Evolutionary conservation across 345 rosid genomes (phyloP), one percentile per base, ranked within the genome.

Genomic region (Murraya koenigii): DNA sequence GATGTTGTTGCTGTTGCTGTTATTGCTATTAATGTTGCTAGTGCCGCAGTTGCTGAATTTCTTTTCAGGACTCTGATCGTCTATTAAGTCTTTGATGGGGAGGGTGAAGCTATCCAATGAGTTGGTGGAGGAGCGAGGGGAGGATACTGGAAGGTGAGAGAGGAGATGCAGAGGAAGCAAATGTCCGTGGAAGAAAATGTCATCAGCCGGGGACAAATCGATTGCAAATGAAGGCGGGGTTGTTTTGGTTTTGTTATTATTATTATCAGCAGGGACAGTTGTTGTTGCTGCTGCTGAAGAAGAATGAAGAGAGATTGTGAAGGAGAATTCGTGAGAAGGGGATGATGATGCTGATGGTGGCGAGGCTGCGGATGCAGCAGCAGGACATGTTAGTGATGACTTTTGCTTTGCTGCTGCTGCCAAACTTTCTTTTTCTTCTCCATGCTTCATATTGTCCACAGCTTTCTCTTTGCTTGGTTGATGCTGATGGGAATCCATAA

Each of bases 111-210:
- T 88, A 82, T 93, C 95, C 76, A 84, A 61, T 2, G 98, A 95
- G 55, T 91, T 85, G 8, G 89, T 86, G 54, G 99, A 92, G 35
- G 93, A 84, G 65, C 98, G 87, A 9, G 97, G 87, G 10, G 97
- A 92, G 80, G 99, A 91, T 22, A 81, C 82, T 1, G 98, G 95
- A 26, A 89, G 95, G 82, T 91, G 97, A 39, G 99, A 88, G 72
- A 90, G 90, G 81, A 90, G 87, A 49, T 91, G 94, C 52, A 92
- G 99, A 75, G 99, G 97, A n/a, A 95, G 97, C 79, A 95, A 88
- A 77, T 95, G 98, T 52, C 99, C 99, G 73, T 93, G 98, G 83
- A 95, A 95, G 96, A 95, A 95, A 83, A 95, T 95, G 63, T 95
- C 98, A 83, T 95, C 98, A 0, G 98, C 98, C 0, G 98, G 99